Base-by-base conservation (phyloP, 2,329 filamentous ascomycete genomes). In the Colletotrichum sidae region DNA sequence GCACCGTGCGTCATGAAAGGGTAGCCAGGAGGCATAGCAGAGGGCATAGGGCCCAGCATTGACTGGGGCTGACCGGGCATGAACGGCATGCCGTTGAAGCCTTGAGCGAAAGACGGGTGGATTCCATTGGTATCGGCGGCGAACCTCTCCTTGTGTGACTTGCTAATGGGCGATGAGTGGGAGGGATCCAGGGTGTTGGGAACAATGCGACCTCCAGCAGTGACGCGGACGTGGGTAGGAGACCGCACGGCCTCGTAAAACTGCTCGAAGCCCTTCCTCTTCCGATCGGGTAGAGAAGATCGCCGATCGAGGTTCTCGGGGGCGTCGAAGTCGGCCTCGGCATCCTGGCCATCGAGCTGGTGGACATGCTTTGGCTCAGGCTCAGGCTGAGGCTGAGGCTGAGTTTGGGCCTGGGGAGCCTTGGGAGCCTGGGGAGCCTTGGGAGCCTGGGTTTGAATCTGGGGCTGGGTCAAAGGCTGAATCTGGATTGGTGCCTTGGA, bases 201-300 rank as follows among this genome's bases (percentile, higher is more conserved):
- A 1, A 91, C 88, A 70, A 91, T 90, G 42, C 87, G 83, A 46
- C 88, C 88, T 63, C 88, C 88, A 65, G 88, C 88, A 17, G 88
- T 91, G 54, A 91, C 88, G 13, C 88, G 85, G 67, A 90, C 84
- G 73, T 90, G 87, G 12, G 87, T 88, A 8, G 88, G 88, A 39
- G 88, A 91, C 5, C 87, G 83, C n/a, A 90, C 88, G 10, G 88
- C 87, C 72, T 88, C 88, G 77, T 88, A 90, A 72, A 91, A 91
- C 56, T 84, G 82, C 73, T 89, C 85, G 69, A 91, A 91, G n/a
- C 88, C 88, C 73, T 90, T 87, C 39, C 83, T 83, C 69, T 85
- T 84, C 73, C 90, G 88, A 34, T 85, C 83, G 35, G 62, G 62
- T 8, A 65, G 62, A 13, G 47, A 15, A 34, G 62, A 41, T 44